Base-by-base conservation (phyloP, 2,329 filamentous ascomycete genomes). In the Byssoonygena ceratinophila region DNA sequence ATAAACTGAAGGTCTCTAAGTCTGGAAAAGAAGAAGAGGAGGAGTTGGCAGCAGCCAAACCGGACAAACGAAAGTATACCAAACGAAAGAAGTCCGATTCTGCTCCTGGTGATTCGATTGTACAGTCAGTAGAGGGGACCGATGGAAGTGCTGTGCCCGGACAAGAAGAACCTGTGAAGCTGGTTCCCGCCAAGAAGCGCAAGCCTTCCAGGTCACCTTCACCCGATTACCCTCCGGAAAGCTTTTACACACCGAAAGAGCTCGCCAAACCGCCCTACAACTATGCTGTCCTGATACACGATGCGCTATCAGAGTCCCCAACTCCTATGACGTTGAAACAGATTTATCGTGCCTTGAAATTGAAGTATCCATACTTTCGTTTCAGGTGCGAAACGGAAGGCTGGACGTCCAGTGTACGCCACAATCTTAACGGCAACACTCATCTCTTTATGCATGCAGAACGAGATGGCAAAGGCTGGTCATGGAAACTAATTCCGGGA, bases 381-480 rank as follows among this genome's bases (percentile, higher is more conserved):
- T 83, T 79, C 69, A 80, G 79, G 60, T 81, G 81, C 62, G 77
- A 76, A 51, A 82, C 80, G 0, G 75, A 76, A 57, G 81, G 81
- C 12, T 84, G 81, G 81, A 80, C 82, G 55, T 82, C 79, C 31
- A 82, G 79, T 69, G 80, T 84, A 34, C 75, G 81, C 31, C 81
- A 84, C 63, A 84, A 84, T 54, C 69, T 84, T 43, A 74, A 65
- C 68, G 77, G 61, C 68, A 82, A 70, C 69, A 77, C 65, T 61
- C 77, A 67, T 69, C 74, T 66, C 45, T 83, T 83, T 60, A 74
- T 76, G 62, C 80, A 81, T 59, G 78, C 76, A 14, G 78, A 81
- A 58, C 77, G 71, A 62, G 74, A 75, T 62, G 80, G 80, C 51
- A 83, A 83, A 64, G 80, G 80, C 44, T 81, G 76, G 70, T 76